phyloP scores from a whole-genome alignment of 306 rosid species.

The Vigna angularis region DNA sequence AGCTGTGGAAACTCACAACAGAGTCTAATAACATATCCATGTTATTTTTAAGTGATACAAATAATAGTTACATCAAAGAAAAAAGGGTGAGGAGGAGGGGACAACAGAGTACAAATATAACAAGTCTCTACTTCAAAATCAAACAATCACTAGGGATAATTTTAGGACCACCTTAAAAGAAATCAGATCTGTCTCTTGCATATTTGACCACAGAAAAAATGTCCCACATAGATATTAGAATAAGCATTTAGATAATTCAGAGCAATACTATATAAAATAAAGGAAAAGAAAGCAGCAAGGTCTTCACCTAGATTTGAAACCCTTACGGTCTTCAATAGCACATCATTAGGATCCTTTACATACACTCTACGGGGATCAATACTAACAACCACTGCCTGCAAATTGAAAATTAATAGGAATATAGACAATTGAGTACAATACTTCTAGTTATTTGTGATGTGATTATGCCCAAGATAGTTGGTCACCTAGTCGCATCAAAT shows the following conservation, averaged over 20 bases:
- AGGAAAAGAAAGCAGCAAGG: slow-evolving; percentile 15
- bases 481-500: not conserved
- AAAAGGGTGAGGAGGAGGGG: too few relatives aligned
- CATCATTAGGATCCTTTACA: slow-evolving; percentile 72
- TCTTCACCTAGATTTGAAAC: slow-evolving; percentile 70
- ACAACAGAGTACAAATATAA: not conserved
- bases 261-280: slow-evolving; percentile 9
- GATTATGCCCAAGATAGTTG: too few relatives aligned
- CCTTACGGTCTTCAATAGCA: slow-evolving; percentile 67
- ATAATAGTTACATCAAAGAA: not conserved
- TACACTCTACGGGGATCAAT: slow-evolving; percentile 93
- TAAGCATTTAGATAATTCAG: slow-evolving; percentile 1
- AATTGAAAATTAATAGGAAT: slow-evolving; percentile 33
- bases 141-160: slow-evolving; percentile 5
- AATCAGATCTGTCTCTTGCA: not conserved
- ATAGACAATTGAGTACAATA: not conserved
- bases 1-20: not conserved
- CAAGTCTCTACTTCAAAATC: slow-evolving; percentile 4
- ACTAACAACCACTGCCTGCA: slow-evolving; percentile 97
- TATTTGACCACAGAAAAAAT: not conserved
- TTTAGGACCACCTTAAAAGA: slow-evolving; percentile 5
- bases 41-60: not conserved
- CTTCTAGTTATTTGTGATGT: too few relatives aligned
- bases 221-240: not conserved
- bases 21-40: slow-evolving; percentile 2